Evolutionary conservation across 768 basidiomycete genomes (phyloP).

Genomic region (Mycena olivaceomarginata): DNA sequence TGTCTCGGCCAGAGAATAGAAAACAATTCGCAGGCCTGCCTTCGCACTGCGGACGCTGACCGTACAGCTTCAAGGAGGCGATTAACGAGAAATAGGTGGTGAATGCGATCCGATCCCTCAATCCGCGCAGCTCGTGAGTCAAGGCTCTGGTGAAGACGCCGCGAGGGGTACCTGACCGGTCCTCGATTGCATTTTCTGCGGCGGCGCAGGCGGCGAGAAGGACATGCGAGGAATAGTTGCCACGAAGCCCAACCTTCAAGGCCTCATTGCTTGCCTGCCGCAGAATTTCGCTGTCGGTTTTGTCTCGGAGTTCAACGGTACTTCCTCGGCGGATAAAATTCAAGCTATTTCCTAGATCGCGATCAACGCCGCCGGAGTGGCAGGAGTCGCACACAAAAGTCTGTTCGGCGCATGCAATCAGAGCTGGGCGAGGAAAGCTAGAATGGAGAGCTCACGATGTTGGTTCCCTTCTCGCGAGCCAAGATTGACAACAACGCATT

Average conservation of each 20-base stretch:
- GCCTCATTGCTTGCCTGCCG: background rate
- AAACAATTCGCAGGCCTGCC: background rate
- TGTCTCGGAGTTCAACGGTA: conserved; percentile 3
- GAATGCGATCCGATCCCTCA: background rate
- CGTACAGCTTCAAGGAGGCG: background rate
- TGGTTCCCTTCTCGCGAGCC: conserved; percentile 31
- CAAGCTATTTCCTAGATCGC: background rate
- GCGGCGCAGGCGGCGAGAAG: conserved; percentile 31
- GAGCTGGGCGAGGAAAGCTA: background rate
- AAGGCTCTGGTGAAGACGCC: conserved; percentile 21
- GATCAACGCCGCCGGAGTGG: conserved; percentile 26
- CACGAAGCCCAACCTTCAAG: conserved; percentile 16
- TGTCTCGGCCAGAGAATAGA: conserved; percentile 17
- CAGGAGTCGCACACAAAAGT: conserved; percentile 36
- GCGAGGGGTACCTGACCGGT: background rate
- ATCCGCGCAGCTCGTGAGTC: background rate
- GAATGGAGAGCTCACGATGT: conserved; percentile 22
- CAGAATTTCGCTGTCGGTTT: conserved; percentile 18
- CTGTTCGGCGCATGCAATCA: conserved; percentile 6
- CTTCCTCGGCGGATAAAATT: background rate
- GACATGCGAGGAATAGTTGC: conserved; percentile 13
- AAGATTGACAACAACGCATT: conserved; percentile 22
- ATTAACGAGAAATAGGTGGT: conserved; percentile 10
- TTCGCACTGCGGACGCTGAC: conserved; percentile 12
- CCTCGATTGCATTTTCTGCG: conserved; percentile 10